Base-by-base conservation (phyloP, 495 filamentous ascomycete genomes). In the Parachaetomium inaequale region DNA sequence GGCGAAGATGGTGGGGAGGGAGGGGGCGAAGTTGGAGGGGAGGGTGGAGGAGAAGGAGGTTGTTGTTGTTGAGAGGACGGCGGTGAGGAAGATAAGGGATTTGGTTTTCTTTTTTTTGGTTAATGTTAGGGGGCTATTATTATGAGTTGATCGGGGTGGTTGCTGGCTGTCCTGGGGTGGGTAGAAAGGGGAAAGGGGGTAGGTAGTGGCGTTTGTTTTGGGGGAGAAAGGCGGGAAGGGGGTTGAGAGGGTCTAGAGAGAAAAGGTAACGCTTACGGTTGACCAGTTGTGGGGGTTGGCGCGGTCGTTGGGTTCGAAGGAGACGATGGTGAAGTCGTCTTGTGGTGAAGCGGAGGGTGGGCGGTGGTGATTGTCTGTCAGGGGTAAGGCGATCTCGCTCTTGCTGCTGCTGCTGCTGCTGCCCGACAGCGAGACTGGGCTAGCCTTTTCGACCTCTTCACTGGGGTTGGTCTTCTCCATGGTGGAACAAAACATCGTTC, bases 201-300 rank as follows among this genome's bases (percentile, higher is more conserved):
- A 19, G 21, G 53, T 14, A 11, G n/a, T n/a, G n/a, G n/a, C n/a
- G n/a, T n/a, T n/a, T n/a, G n/a, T n/a, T n/a, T n/a, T n/a, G n/a
- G n/a, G n/a, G n/a, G 31, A 15, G 28, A 17, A 43, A 40, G 8
- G 12, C 5, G 12, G 36, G 14, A 40, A 17, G 12, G 12, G 17
- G 14, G 36, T 17, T 12, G 6, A 32, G 14, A 21, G 14, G 23
- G 26, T 26, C 12, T 51, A 19, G 29, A n/a, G 26, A 26, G 31
- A 10, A 11, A 4, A 14, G 36, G 8, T 15, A 17, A 50, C 2
- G 36, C 67, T 10, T 46, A 69, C 67, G 17, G 46, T 58, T 15
- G 65, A 62, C 67, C 67, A 72, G 54, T 70, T 72, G 59, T 72
- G 68, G 2, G 70, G 70, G 56, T 70, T 68, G 11, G 15, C 43